These are phyloP conservation scores for Claviceps humidiphila DNA, from an alignment of 2,329 filamentous ascomycete species.

Conservation along the genomic window DNA sequence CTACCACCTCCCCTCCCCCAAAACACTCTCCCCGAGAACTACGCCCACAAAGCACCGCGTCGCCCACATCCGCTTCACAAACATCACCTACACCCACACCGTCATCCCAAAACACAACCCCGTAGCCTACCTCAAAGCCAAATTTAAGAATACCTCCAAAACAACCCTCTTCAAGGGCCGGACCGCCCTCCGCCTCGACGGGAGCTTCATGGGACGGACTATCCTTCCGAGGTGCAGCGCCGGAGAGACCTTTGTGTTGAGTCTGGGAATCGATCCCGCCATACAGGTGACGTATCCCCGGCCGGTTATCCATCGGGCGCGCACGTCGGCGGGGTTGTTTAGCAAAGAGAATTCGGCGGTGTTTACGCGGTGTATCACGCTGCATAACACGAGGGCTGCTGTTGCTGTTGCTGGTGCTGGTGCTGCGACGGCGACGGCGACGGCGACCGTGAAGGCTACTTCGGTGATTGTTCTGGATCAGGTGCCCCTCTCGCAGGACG, in stretches of 20 bases:
- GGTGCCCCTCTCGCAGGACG: constrained; percentile 44
- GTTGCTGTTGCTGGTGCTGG: constrained; percentile 7
- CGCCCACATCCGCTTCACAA: constrained; percentile 32
- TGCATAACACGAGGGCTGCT: constrained; percentile 33
- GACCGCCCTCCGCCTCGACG: constrained; percentile 42
- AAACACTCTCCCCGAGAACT: constrained; percentile 35
- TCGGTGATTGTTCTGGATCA: constrained; percentile 41
- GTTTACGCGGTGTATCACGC: constrained; percentile 31
- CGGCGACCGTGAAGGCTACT: constrained; percentile 17
- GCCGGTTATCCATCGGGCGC: constrained; percentile 36
- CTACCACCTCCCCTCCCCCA: constrained; percentile 40
- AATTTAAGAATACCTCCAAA: constrained; percentile 35
- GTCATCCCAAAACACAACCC: constrained; percentile 43
- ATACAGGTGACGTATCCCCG: constrained; percentile 39
- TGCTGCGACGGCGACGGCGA: too few species aligned
- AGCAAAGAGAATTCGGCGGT: constrained; percentile 33
- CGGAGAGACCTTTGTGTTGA: constrained; percentile 36
- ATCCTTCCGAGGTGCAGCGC: constrained; percentile 38
- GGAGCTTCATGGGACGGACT: constrained; percentile 42
- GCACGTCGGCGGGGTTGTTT: constrained; percentile 35
- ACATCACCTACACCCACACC: constrained; percentile 37
- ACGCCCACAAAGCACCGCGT: constrained; percentile 41
- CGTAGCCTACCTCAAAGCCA: constrained; percentile 41
- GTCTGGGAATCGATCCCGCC: constrained; percentile 42
- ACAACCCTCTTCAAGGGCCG: constrained; percentile 39